Evolutionary conservation across 2,329 filamentous ascomycete genomes (phyloP), one percentile per base, ranked within the genome.

Genomic region (Colletotrichum higginsianum): DNA sequence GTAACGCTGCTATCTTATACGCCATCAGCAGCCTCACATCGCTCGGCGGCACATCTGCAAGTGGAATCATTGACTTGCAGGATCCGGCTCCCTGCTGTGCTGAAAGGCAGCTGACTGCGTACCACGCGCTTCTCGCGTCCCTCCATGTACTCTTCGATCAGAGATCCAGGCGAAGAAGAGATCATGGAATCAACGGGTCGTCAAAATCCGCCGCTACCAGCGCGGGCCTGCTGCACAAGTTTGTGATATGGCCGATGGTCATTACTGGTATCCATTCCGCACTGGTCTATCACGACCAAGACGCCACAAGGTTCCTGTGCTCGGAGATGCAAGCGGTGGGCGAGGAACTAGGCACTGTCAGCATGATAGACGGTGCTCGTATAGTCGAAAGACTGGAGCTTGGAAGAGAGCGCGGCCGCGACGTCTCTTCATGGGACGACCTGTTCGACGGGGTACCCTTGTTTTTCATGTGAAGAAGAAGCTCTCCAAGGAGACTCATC

Each of bases 301-400:
- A 42, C 5, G 38, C 18, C 16, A 66, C 23, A 0, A 26, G 12
- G 2, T 61, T 61, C 26, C 49, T 61, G 9, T 71, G 50, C 63
- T 56, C 56, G 9, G 56, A 44, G 8, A 71, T 67, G 58, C 58
- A 55, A 16, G 40, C 65, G 13, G 21, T 68, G n/a, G 53, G 64
- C 12, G 46, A 71, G 16, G 52, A 67, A 30, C 23, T 67, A 9
- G 58, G 64, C 65, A 63, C 65, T 26, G 57, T 60, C 13, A 67
- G 58, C 58, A 58, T 71, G n/a, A 67, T 61, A 21, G 68, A 71
- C 44, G 68, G 64, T 4, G 64, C 64, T 57, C 52, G 68, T n/a
- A 46, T 71, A 4, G 58, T 63, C n/a, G 16, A 60, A 35, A 58
- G 35, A 38, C 5, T 63, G 5, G 26, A 35, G 26, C 30, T 15